A percentile compares a stretch with the other conserved stretches of the same genome.
Conservation (phyloP, 495 filamentous ascomycete genomes). For the Sporormia fimetaria region DNA sequence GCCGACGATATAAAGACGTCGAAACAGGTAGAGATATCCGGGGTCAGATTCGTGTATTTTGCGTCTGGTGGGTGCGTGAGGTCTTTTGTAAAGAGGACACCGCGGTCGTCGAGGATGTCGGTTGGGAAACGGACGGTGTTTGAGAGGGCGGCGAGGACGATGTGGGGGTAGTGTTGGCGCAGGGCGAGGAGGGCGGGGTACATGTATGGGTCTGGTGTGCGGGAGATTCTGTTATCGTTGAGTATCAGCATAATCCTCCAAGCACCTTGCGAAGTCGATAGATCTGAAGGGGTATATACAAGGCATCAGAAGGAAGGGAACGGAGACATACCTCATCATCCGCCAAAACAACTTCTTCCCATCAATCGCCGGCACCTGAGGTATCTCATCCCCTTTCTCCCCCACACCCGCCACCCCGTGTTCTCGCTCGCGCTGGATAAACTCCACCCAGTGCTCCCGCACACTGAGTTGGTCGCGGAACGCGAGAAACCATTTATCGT, state of each 20-base stretch:
- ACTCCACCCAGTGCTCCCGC: conserved; percentile 52
- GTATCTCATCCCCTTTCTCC: conserved; percentile 28
- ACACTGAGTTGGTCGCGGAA: conserved; percentile 66
- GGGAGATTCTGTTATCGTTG: too few species aligned
- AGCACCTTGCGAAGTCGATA: too few species aligned
- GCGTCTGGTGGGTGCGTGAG: conserved; percentile 9
- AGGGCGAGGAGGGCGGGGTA: conserved; percentile 68
- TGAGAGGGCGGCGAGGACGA: conserved; percentile 68
- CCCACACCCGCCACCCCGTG: neutral
- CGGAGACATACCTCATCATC: too few species aligned
- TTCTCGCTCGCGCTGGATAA: conserved; percentile 18
- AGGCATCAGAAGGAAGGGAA: too few species aligned
- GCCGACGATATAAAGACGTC: conserved; percentile 76
- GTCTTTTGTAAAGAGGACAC: conserved; percentile 10
- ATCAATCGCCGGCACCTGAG: conserved; percentile 62
- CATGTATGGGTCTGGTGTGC: conserved; percentile 72
- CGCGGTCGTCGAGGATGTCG: conserved; percentile 34
- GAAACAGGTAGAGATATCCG: conserved; percentile 50
- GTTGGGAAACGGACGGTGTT: conserved; percentile 76
- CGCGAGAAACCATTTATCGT: conserved; percentile 57
- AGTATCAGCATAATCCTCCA: too few species aligned
- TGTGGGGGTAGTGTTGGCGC: conserved; percentile 46
- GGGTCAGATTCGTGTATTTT: conserved; percentile 10
- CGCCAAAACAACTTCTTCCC: conserved; percentile 74
- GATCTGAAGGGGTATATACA: too few species aligned